Percentiles rank a stretch among this genome's conserved stretches.
These are phyloP conservation scores for Citrus australasica DNA, from an alignment of 345 rosid species.

Conservation along the genomic window DNA sequence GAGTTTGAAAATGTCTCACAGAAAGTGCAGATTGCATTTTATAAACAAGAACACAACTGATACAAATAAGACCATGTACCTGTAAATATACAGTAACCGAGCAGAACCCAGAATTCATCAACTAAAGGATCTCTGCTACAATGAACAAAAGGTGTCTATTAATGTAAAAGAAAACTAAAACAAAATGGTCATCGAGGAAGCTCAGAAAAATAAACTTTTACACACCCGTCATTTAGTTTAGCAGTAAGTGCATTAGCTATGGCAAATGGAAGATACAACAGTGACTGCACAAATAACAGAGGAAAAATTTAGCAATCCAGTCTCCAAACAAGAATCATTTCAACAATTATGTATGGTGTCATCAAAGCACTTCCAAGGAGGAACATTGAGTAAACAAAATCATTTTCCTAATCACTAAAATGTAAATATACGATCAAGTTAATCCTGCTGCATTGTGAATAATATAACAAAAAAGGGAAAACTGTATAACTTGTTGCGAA, in stretches of 20 bases:
- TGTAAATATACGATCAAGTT: neutral
- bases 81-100: conserved; percentile 85
- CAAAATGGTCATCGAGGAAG: neutral
- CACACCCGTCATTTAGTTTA: conserved; percentile 90
- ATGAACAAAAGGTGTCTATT: conserved; percentile 5
- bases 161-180: conserved; percentile 1
- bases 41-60: neutral
- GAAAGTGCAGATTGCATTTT: neutral
- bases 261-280: conserved; percentile 89
- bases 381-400: neutral
- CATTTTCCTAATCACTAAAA: neutral
- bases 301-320: conserved; percentile 5
- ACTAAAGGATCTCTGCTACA: conserved; percentile 79
- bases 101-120: conserved; percentile 89
- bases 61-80: conserved; percentile 32
- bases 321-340: neutral
- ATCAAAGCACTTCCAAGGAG: neutral
- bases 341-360: neutral
- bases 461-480: neutral
- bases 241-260: conserved; percentile 93
- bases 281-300: conserved; percentile 52
- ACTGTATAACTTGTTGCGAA: neutral
- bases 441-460: neutral
- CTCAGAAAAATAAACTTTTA: conserved; percentile 8
- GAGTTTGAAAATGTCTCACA: neutral